These are phyloP conservation scores for Trichoderma atrobrunneum DNA, from an alignment of 2,329 filamentous ascomycete species.

Conservation along the genomic window DNA sequence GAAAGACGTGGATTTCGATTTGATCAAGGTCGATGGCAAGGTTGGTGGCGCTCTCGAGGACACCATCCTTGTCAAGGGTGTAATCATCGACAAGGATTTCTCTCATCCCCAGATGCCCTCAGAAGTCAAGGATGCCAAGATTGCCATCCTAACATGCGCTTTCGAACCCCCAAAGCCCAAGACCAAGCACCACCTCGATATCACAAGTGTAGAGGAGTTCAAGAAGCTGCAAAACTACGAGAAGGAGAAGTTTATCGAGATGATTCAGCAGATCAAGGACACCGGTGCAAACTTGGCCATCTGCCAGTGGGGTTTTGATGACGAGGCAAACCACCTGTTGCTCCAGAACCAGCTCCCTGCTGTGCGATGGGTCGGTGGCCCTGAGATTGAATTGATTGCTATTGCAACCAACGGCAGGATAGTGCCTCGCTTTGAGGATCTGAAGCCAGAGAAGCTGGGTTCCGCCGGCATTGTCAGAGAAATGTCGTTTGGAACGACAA, in stretches of 20 bases:
- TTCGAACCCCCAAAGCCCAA: constrained; percentile 99
- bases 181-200: constrained; percentile 99
- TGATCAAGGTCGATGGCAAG: constrained; percentile 99
- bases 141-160: constrained; percentile 95
- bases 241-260: constrained; percentile 92
- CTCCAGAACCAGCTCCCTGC: constrained; percentile 95
- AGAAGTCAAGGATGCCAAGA: constrained; percentile 91
- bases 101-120: constrained; percentile 99
- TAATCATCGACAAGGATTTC: constrained; percentile 99
- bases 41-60: constrained; percentile 93
- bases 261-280: constrained; percentile 98
- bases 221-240: constrained; percentile 97
- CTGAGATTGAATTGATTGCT: constrained; percentile 96
- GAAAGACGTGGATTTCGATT: constrained; percentile 96
- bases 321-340: constrained; percentile 95
- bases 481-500: constrained; percentile 94
- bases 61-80: constrained; percentile 90
- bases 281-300: constrained; percentile 96
- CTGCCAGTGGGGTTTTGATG: constrained; percentile 99
- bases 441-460: constrained; percentile 87
- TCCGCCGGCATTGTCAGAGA: constrained; percentile 86
- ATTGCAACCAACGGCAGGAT: constrained; percentile 98
- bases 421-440: constrained; percentile 93
- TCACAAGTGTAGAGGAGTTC: constrained; percentile 95
- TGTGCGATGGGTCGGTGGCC: constrained; percentile 95